Percentiles rank a stretch among this genome's conserved stretches.
Conservation (phyloP, 176 grass and related monocot genomes). For the Canna indica region DNA sequence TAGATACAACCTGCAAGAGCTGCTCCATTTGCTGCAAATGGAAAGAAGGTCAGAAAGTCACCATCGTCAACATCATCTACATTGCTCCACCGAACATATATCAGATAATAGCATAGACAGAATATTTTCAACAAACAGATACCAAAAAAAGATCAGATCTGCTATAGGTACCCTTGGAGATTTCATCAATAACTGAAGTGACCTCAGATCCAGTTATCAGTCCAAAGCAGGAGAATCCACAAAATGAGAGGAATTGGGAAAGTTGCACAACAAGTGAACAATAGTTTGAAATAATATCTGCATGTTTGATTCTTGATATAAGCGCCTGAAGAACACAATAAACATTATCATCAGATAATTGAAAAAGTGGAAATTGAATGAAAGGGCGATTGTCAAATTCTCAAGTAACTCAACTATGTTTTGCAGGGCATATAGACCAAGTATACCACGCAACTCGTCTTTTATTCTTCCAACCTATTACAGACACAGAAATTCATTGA, state of each 20-base stretch:
- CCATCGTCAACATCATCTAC: slow-evolving; percentile 51
- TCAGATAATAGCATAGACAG: slow-evolving; percentile 8
- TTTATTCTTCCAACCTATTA: slow-evolving; percentile 38
- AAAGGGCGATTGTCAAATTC: slow-evolving; percentile 9
- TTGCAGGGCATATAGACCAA: slow-evolving; percentile 74
- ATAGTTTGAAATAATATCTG: slow-evolving; percentile 33
- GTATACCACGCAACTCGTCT: slow-evolving; percentile 54
- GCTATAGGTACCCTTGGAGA: slow-evolving; percentile 54
- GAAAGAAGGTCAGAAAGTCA: slow-evolving; percentile 38
- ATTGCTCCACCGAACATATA: slow-evolving; percentile 38
- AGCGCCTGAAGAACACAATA: slow-evolving; percentile 47
- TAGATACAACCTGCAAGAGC: slow-evolving; percentile 50
- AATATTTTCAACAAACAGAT: neutral
- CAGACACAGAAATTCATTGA: slow-evolving; percentile 19
- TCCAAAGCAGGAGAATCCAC: slow-evolving; percentile 59
- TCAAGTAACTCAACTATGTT: slow-evolving; percentile 93
- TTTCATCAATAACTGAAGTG: slow-evolving; percentile 31
- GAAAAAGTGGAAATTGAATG: neutral
- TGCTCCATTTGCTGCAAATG: slow-evolving; percentile 55
- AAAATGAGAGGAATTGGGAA: slow-evolving; percentile 46
- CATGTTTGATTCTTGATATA: slow-evolving; percentile 42
- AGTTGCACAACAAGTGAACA: slow-evolving; percentile 50
- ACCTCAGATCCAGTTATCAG: slow-evolving; percentile 64
- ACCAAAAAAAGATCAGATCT: slow-evolving; percentile 14
- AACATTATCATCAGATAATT: neutral